Percentiles rank a stretch among this genome's conserved stretches.
These are phyloP conservation scores for Salicornia ramosissima DNA, from an alignment of 148 eudicot genomes.

Conservation along the genomic window DNA sequence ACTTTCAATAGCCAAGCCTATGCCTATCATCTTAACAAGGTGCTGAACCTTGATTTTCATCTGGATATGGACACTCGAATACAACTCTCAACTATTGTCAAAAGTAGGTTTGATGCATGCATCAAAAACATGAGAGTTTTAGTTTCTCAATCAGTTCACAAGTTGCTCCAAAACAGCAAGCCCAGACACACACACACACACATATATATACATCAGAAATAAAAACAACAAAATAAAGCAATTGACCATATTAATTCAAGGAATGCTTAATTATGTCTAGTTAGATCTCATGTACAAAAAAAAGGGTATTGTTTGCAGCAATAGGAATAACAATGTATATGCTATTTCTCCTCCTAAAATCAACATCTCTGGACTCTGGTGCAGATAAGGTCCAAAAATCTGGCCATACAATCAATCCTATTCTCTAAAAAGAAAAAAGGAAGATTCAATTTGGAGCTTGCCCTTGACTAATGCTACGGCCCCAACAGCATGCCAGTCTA, in stretches of 20 bases:
- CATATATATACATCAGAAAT: neutral
- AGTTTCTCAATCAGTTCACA: neutral
- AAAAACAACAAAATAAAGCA: neutral
- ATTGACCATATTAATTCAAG: neutral
- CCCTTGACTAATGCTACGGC: neutral
- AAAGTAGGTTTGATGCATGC: neutral
- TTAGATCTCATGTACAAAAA: slow-evolving; percentile 20
- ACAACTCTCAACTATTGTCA: neutral
- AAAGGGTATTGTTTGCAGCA: slow-evolving; percentile 5
- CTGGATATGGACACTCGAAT: too few species aligned
- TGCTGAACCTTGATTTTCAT: too few species aligned
- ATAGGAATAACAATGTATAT: slow-evolving; percentile 8
- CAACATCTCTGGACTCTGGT: slow-evolving; percentile 12
- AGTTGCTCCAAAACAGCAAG: neutral
- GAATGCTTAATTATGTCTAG: slow-evolving; percentile 15
- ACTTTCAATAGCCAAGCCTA: too few species aligned
- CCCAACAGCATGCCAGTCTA: too few species aligned
- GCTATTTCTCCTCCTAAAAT: neutral
- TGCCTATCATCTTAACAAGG: too few species aligned
- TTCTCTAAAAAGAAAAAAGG: too few species aligned
- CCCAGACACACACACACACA: too few species aligned
- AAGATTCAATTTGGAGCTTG: slow-evolving; percentile 1
- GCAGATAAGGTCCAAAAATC: too few species aligned
- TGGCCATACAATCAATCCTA: slow-evolving; percentile 15
- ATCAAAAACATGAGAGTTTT: neutral